A percentile compares a stretch with the other conserved stretches of the same genome.
These are phyloP conservation scores for Falciphora oryzae DNA, from an alignment of 2,329 filamentous ascomycete species.

Conservation along the genomic window DNA sequence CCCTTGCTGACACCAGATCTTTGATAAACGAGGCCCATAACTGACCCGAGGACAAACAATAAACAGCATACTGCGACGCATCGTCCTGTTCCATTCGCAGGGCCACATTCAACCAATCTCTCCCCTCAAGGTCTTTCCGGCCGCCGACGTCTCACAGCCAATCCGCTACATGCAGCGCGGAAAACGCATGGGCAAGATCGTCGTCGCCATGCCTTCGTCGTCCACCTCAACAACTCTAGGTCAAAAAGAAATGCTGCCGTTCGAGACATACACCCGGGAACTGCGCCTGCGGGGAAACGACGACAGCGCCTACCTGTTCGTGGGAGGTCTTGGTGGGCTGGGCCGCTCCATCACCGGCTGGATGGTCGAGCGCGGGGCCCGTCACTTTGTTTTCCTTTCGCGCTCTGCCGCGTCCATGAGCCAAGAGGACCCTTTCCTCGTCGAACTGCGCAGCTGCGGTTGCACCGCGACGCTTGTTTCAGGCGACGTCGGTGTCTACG, in stretches of 20 bases:
- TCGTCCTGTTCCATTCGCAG: background rate
- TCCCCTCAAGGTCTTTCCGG: constrained; percentile 1
- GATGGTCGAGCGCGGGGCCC: constrained; percentile 32
- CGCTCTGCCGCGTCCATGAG: constrained; percentile 21
- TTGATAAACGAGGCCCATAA: background rate
- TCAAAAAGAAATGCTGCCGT: background rate
- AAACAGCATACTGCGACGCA: background rate
- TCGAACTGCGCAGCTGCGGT: constrained; percentile 15
- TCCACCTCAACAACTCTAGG: too few relatives aligned
- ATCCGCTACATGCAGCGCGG: constrained; percentile 6
- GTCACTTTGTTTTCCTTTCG: constrained; percentile 31
- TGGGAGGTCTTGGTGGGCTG: constrained; percentile 33
- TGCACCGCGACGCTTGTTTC: constrained; percentile 14
- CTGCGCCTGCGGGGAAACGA: constrained; percentile 12
- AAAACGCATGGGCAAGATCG: constrained; percentile 9
- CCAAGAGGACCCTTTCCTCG: constrained; percentile 11
- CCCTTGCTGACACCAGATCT: background rate
- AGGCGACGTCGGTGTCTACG: constrained; percentile 17
- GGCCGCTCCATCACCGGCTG: constrained; percentile 27
- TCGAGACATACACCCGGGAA: background rate
- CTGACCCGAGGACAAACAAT: background rate
- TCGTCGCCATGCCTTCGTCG: constrained; percentile 2
- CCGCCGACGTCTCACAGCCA: background rate
- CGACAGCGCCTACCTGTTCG: constrained; percentile 27
- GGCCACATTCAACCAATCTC: constrained; percentile 2